These are phyloP conservation scores for Microascus cirrosus DNA, from an alignment of 2,329 filamentous ascomycete genomes.

Conservation along the genomic window DNA sequence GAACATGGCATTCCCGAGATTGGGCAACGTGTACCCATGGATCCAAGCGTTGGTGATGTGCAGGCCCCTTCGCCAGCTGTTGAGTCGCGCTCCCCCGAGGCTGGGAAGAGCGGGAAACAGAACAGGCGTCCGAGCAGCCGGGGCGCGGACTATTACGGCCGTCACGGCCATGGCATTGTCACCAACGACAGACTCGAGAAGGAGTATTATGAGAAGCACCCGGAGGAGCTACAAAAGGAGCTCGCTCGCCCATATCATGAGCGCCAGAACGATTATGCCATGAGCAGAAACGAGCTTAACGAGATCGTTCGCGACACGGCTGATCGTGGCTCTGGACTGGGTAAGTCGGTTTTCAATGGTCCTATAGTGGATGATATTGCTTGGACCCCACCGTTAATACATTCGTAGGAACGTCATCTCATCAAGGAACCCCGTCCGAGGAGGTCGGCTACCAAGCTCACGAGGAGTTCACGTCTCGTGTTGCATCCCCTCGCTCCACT, in stretches of 20 bases:
- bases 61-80: constrained; percentile 83
- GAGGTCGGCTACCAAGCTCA: constrained; percentile 81
- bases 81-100: constrained; percentile 22
- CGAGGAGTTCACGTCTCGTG: constrained; percentile 71
- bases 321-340: constrained; percentile 37
- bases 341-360: constrained; percentile 23
- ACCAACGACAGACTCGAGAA: constrained; percentile 76
- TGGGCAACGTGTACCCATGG: constrained; percentile 87
- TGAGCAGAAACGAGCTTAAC: constrained; percentile 85
- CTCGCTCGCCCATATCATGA: constrained; percentile 39
- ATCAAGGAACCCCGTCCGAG: constrained; percentile 71
- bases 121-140: constrained; percentile 65
- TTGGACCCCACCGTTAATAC: neutral
- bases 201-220: constrained; percentile 88
- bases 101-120: constrained; percentile 29
- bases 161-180: constrained; percentile 75
- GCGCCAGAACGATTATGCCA: constrained; percentile 59
- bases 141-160: constrained; percentile 62
- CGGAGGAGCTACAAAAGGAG: constrained; percentile 68
- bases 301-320: constrained; percentile 71
- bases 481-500: constrained; percentile 50
- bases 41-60: constrained; percentile 83
- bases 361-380: neutral
- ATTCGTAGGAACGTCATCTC: constrained; percentile 48
- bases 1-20: constrained; percentile 89